Evolutionary conservation across 2,329 filamentous ascomycete species (phyloP), one percentile per base, ranked within the genome.

Genomic region (Aspergillus carbonarius): DNA sequence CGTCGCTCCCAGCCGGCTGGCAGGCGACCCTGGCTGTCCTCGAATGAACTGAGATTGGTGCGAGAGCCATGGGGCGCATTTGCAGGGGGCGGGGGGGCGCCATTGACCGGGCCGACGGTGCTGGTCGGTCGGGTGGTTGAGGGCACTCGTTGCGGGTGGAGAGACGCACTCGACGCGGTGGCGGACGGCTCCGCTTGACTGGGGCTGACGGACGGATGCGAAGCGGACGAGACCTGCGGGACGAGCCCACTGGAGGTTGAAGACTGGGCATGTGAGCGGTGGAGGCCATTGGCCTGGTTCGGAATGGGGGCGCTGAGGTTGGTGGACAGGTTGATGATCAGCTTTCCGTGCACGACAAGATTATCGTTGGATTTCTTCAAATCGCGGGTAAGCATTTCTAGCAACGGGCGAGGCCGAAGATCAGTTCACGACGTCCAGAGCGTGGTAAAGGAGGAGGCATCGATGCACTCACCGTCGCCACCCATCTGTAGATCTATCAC

Each of bases 361-460:
- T 98, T 98, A 74, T 99, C 95, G 60, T 92, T 97, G 5, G 95
- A 97, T 78, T 97, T 98, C 75, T 98, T 97, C 34, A 99, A 83
- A 75, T 99, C 95, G 66, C 92, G 84, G 52, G 95, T 98, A 72
- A 99, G 90, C 93, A 98, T 99, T 79, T 98, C 93, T 87, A 66
- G 64, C 59, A 34, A 47, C 40, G 51, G 66, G 60, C 66, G 46
- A 52, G 66, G 60, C 65, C 61, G 54, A 60, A 10, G 54, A 46
- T 46, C 23, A 23, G 59, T 71, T 50, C 66, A 61, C 57, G 37
- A 48, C 25, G 15, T 25, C n/a, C 25, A 27, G 10, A 46, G 49
- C 8, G 27, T 6, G 32, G 12, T 30, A 35, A 3, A 58, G 39
- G 49, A 49, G 44, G 20, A 49, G 50, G 17, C 23, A 48, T 12